Conservation (phyloP, 2,329 filamentous ascomycete genomes). For the Colletotrichum truncatum region DNA sequence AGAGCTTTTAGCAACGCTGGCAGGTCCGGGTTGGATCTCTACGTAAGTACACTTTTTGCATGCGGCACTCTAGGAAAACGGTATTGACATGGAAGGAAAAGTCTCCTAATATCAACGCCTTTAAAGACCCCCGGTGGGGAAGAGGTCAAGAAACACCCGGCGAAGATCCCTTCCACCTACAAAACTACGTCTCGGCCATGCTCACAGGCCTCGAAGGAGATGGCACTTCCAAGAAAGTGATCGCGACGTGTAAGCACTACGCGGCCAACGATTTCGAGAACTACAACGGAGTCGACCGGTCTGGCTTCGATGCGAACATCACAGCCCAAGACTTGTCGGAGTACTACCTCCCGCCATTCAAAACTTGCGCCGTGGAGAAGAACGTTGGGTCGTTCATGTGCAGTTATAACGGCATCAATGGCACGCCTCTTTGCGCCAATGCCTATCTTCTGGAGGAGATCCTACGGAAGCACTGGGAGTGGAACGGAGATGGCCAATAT, state of each 20-base stretch:
- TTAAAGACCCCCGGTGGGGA: constrained; percentile 71
- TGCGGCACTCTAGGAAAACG: too few species aligned
- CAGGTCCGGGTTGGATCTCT: constrained; percentile 64
- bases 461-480: constrained; percentile 72
- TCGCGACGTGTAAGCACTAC: constrained; percentile 69
- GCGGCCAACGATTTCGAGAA: constrained; percentile 66
- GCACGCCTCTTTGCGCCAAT: constrained; percentile 71
- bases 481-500: constrained; percentile 68
- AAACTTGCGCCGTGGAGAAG: constrained; percentile 68
- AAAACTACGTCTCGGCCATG: constrained; percentile 60
- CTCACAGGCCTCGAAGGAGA: constrained; percentile 61
- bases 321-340: constrained; percentile 70
- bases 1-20: constrained; percentile 72
- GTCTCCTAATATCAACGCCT: constrained; percentile 74
- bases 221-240: constrained; percentile 46
- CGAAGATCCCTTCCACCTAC: constrained; percentile 61
- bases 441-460: constrained; percentile 70
- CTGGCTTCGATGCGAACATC: constrained; percentile 66
- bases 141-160: constrained; percentile 69
- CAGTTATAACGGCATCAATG: constrained; percentile 72
- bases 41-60: constrained; percentile 40
- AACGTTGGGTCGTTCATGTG: constrained; percentile 69
- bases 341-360: constrained; percentile 74
- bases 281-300: constrained; percentile 52
- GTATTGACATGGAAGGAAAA: background rate